Percentiles rank a stretch among this genome's conserved stretches.
Evolutionary conservation across 106 monocot species (phyloP).

Genomic region (Chionographis japonica): DNA sequence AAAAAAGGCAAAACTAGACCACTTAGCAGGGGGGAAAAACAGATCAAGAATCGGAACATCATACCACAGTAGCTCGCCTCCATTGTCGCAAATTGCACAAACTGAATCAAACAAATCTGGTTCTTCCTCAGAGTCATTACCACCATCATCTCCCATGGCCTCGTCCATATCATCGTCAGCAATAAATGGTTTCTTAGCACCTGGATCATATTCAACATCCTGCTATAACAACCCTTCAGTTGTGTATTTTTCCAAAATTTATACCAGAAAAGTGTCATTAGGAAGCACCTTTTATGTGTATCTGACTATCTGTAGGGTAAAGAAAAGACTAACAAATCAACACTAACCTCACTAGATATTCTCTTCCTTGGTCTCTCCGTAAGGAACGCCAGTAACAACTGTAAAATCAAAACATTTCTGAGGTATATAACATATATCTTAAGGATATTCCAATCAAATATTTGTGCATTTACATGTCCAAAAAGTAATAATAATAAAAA

Average conservation of each 20-base stretch:
- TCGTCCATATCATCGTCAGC: slow-evolving; percentile 17
- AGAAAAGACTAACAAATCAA: background rate
- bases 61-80: slow-evolving; percentile 37
- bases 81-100: slow-evolving; percentile 58
- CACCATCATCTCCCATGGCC: slow-evolving; percentile 1
- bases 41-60: background rate
- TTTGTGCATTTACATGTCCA: no score
- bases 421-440: background rate
- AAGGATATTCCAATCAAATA: no score
- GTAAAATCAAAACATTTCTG: background rate
- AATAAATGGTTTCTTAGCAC: slow-evolving; percentile 16
- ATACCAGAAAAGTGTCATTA: background rate
- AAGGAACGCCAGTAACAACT: slow-evolving; percentile 3
- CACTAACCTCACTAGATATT: slow-evolving; percentile 8
- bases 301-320: no score
- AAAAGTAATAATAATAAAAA: no score
- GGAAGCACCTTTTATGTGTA: no score
- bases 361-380: background rate
- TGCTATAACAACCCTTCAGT: slow-evolving; percentile 1
- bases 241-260: no score
- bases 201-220: slow-evolving; percentile 7
- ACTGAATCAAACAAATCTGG: slow-evolving; percentile 31
- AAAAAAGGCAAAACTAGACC: no score
- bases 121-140: slow-evolving; percentile 29
- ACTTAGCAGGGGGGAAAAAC: background rate